Conservation (phyloP, 768 basidiomycete genomes). For the Leccinum broughii region DNA sequence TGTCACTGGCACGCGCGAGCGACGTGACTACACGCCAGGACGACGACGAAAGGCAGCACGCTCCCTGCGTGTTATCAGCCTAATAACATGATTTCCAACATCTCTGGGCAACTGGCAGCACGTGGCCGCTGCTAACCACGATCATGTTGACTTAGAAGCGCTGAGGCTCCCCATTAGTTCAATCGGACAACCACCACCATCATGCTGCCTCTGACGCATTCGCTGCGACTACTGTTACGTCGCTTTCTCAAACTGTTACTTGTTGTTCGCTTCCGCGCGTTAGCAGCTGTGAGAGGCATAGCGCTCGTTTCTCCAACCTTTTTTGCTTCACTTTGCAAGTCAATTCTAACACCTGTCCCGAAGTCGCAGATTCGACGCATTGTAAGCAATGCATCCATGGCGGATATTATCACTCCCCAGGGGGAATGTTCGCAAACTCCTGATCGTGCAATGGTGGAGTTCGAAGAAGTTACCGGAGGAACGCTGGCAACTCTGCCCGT, state of each 20-base stretch:
- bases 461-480: not conserved
- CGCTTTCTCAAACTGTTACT: conserved; percentile 8
- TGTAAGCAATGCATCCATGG: not conserved
- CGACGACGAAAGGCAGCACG: no score
- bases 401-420: not conserved
- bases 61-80: no score
- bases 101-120: not conserved
- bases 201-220: conserved; percentile 1
- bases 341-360: not conserved
- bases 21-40: no score
- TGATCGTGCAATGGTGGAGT: not conserved
- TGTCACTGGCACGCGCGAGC: no score
- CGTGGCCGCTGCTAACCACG: not conserved
- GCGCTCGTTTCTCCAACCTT: not conserved
- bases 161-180: not conserved
- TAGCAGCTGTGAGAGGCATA: conserved; percentile 1
- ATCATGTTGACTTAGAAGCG: not conserved
- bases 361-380: not conserved
- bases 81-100: not conserved
- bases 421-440: not conserved
- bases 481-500: conserved; percentile 13
- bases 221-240: not conserved
- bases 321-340: conserved; percentile 7
- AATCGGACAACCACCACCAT: not conserved
- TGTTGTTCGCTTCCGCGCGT: conserved; percentile 1